These are phyloP conservation scores for Cercospora zeina DNA, from an alignment of 2,329 filamentous ascomycete species.

Conservation along the genomic window DNA sequence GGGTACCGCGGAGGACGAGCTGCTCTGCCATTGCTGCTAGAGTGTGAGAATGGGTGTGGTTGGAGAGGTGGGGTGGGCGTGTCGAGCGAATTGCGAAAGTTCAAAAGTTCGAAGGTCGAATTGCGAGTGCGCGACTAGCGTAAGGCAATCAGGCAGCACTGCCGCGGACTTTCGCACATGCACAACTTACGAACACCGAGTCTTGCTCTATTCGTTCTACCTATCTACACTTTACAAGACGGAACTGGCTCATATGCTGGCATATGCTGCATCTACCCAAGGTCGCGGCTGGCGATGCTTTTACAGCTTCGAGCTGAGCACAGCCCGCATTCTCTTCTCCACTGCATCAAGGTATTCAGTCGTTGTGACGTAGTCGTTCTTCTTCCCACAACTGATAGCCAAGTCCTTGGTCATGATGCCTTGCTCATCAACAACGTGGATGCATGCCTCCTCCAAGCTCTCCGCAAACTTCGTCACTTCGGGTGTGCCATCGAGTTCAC, in stretches of 20 bases:
- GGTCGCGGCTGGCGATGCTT: not conserved
- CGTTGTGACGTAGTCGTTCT: slow-evolving; percentile 86
- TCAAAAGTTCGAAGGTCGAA: not conserved
- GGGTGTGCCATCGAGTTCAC: slow-evolving; percentile 88
- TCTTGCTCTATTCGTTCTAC: not conserved
- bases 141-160: not conserved
- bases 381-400: slow-evolving; percentile 90
- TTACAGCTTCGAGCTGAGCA: slow-evolving; percentile 74
- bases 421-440: slow-evolving; percentile 90
- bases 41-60: not conserved
- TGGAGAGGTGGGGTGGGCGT: not conserved
- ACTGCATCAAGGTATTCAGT: slow-evolving; percentile 89
- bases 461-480: slow-evolving; percentile 90
- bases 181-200: not conserved
- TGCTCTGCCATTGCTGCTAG: slow-evolving; percentile 43
- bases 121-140: slow-evolving; percentile 10
- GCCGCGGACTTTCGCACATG: not conserved
- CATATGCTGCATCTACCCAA: not conserved
- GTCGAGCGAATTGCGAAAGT: not conserved
- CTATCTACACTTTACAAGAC: slow-evolving; percentile 14
- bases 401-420: slow-evolving; percentile 99
- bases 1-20: slow-evolving; percentile 48
- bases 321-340: slow-evolving; percentile 80
- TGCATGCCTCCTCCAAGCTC: slow-evolving; percentile 85
- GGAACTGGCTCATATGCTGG: slow-evolving; percentile 1